Evolutionary conservation across 495 filamentous ascomycete genomes (phyloP), one percentile per base, ranked within the genome.

Genomic region (Trichoderma virens): DNA sequence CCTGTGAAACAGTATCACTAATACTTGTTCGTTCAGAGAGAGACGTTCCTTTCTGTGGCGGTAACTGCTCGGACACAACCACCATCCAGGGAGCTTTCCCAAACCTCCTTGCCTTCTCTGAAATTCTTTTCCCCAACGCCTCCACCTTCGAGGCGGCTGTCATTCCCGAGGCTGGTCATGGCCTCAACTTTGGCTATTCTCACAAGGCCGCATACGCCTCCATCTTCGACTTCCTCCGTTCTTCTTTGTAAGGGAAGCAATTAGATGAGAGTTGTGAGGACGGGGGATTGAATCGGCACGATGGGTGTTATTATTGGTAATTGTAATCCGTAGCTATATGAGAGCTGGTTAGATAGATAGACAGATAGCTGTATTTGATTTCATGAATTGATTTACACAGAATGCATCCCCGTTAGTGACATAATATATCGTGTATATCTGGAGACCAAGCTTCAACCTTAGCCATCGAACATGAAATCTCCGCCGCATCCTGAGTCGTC

Each of bases 41-140:
- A 30, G 83, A 85, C 66, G 32, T 78, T 3, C 74, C 77, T 0
- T 85, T 79, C 66, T 86, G 83, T 65, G 83, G 80, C 5, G 79
- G 83, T 20, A 75, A 84, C 63, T 85, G 83, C 65, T 54, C 70
- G 0, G 69, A 71, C 6, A 79, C 79, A 5, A 71, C 73, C 4
- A 63, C 68, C 35, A 67, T 71, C 5, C 27, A 62, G 9, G 64
- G 66, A 7, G 41, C 25, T 23, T 60, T 31, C 20, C 54, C 70
- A 1, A 78, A 77, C 7, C 76, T 86, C 60, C 75, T 79, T 13
- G 76, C 78, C 8, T 60, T 70, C 34, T 70, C 67, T 9, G 64
- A 54, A n/a, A 67, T 65, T 25, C 66, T 64, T 8, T 85, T 85
- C 66, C 80, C 81, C 0, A 71, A 69, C 2, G 73, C 78, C 3